A percentile compares a stretch with the other conserved stretches of the same genome.
Conservation (phyloP, 2,329 filamentous ascomycete genomes). For the Monosporascus sp. region DNA sequence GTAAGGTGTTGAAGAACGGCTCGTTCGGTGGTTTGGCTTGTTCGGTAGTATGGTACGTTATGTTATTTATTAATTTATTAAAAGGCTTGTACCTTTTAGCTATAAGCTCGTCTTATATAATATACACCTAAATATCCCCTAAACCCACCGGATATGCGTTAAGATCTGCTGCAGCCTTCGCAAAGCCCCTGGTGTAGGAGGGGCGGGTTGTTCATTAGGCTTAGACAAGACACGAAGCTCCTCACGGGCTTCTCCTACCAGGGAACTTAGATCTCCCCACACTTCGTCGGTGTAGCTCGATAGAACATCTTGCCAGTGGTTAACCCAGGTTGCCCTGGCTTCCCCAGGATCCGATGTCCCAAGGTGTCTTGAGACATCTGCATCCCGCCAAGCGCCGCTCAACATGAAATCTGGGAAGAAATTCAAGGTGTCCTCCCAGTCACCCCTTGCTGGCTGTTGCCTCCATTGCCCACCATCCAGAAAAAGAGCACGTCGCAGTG, state of each 20-base stretch:
- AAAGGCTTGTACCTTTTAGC: too few relatives aligned
- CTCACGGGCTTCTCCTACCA: slow-evolving; percentile 49
- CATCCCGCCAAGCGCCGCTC: slow-evolving; percentile 6
- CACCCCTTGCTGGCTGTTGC: slow-evolving; percentile 1
- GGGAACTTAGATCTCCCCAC: slow-evolving; percentile 57
- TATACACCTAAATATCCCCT: background rate
- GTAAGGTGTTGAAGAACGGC: too few relatives aligned
- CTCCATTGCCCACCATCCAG: slow-evolving; percentile 2
- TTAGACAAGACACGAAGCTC: slow-evolving; percentile 45
- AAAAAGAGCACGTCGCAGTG: slow-evolving; percentile 22
- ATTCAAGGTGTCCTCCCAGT: slow-evolving; percentile 44
- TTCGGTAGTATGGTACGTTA: too few relatives aligned
- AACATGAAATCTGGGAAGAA: slow-evolving; percentile 42
- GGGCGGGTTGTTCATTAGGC: slow-evolving; percentile 12
- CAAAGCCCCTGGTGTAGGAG: slow-evolving; percentile 28
- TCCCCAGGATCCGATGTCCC: slow-evolving; percentile 34
- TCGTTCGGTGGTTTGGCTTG: too few relatives aligned
- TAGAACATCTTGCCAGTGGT: slow-evolving; percentile 52
- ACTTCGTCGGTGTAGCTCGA: slow-evolving; percentile 58
- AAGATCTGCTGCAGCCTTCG: slow-evolving; percentile 34
- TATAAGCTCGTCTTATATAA: background rate
- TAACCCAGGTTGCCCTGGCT: slow-evolving; percentile 41
- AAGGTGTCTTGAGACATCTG: slow-evolving; percentile 25
- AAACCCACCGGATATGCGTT: slow-evolving; percentile 31
- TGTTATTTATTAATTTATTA: too few relatives aligned